Conservation (phyloP, 176 grass and related monocot species). For the Ensete glaucum region DNA sequence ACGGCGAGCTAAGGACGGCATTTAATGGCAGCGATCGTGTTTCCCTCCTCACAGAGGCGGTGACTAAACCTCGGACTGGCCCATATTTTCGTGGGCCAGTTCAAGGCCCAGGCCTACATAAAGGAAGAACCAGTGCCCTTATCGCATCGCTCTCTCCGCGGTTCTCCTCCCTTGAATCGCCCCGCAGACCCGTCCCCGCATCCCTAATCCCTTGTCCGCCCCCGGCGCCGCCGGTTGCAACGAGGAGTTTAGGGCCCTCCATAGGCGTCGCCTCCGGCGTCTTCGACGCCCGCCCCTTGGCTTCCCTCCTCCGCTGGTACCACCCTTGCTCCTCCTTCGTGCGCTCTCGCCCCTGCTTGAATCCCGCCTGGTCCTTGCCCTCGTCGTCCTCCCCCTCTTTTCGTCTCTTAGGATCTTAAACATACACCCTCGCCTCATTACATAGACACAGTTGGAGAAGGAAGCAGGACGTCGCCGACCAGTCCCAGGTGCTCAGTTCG, state of each 20-base stretch:
- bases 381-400: background rate
- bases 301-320: background rate
- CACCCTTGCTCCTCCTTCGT: background rate
- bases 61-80: background rate
- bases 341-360: background rate
- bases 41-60: too few species aligned
- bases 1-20: conserved; percentile 6
- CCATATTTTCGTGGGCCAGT: background rate
- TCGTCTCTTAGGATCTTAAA: too few species aligned
- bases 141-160: background rate
- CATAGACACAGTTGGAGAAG: background rate
- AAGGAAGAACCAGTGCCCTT: background rate
- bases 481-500: background rate
- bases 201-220: background rate
- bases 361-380: background rate
- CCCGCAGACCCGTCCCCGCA: background rate
- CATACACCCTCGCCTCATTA: background rate
- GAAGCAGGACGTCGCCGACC: background rate
- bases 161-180: background rate
- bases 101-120: too few species aligned
- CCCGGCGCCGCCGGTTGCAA: background rate
- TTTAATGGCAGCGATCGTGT: background rate
- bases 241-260: background rate
- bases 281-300: background rate
- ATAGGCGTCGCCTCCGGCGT: background rate